These are phyloP conservation scores for Mytilinidion resinicola DNA, from an alignment of 495 filamentous ascomycete species.

Conservation along the genomic window DNA sequence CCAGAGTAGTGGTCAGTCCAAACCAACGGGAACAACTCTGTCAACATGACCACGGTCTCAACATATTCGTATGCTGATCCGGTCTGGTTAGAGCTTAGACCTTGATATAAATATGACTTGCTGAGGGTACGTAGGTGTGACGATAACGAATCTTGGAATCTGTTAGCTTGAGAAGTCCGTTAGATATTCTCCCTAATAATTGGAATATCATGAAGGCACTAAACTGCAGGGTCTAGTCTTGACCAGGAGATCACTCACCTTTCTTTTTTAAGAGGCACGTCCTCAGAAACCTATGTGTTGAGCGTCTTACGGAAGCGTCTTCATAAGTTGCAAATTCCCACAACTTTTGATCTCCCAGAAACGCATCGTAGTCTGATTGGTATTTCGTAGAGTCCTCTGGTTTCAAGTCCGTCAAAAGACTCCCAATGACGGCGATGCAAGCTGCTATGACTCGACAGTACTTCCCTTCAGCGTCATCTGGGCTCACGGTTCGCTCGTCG, in stretches of 20 bases:
- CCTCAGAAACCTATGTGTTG: constrained; percentile 61
- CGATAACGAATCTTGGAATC: not conserved
- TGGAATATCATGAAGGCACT: too few species aligned
- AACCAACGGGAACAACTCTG: constrained; percentile 54
- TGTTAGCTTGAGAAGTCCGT: not conserved
- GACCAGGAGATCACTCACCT: constrained; percentile 8
- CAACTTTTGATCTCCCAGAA: constrained; percentile 60
- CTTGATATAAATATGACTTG: constrained; percentile 59
- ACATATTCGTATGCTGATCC: constrained; percentile 68
- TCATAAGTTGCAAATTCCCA: constrained; percentile 66
- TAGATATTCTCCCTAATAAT: too few species aligned
- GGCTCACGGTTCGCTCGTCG: constrained; percentile 74
- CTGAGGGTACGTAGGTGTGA: constrained; percentile 55
- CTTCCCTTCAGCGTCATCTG: constrained; percentile 79
- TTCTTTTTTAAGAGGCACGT: constrained; percentile 41
- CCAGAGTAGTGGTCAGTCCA: constrained; percentile 66
- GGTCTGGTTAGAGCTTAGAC: constrained; percentile 58
- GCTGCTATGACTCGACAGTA: constrained; percentile 72
- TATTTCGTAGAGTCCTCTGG: constrained; percentile 33
- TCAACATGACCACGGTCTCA: constrained; percentile 55
- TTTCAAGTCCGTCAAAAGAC: constrained; percentile 42
- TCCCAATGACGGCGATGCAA: constrained; percentile 50
- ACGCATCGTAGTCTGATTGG: constrained; percentile 42
- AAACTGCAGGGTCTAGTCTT: too few species aligned
- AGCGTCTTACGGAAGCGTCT: constrained; percentile 65